Evolutionary conservation across 2,329 filamentous ascomycete genomes (phyloP).

Genomic region (Colletotrichum acutatum): DNA sequence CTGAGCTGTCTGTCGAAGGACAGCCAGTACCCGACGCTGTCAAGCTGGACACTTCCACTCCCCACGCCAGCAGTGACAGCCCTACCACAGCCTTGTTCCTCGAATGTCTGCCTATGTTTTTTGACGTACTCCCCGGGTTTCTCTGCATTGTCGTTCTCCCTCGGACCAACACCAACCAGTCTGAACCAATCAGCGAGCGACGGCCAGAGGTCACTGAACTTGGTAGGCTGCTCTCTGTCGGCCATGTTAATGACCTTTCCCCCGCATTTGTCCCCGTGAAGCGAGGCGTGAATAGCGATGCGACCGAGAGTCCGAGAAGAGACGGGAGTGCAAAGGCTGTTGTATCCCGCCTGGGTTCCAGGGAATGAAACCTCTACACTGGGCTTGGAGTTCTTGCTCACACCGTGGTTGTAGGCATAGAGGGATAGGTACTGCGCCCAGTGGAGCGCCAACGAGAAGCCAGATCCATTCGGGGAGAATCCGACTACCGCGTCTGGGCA

Average conservation of each 20-base stretch:
- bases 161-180: slow-evolving; percentile 41
- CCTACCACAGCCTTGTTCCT: slow-evolving; percentile 37
- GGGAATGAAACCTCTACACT: slow-evolving; percentile 41
- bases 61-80: slow-evolving; percentile 48
- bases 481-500: slow-evolving; percentile 52
- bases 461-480: slow-evolving; percentile 51
- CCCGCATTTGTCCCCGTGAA: slow-evolving; percentile 42
- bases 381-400: not conserved
- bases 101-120: slow-evolving; percentile 44
- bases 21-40: slow-evolving; percentile 58
- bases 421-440: slow-evolving; percentile 53
- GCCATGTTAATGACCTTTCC: slow-evolving; percentile 47
- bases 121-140: slow-evolving; percentile 46
- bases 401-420: slow-evolving; percentile 44
- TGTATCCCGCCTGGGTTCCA: slow-evolving; percentile 40
- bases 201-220: slow-evolving; percentile 45
- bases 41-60: slow-evolving; percentile 49
- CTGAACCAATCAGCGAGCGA: slow-evolving; percentile 46
- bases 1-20: slow-evolving; percentile 60
- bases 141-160: not conserved
- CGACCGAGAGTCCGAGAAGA: slow-evolving; percentile 44
- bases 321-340: slow-evolving; percentile 45
- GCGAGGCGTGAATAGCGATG: slow-evolving; percentile 44
- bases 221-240: slow-evolving; percentile 42
- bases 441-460: slow-evolving; percentile 49